Evolutionary conservation across 2,329 filamentous ascomycete species (phyloP).

Genomic region (Neofusicoccum laricinum): DNA sequence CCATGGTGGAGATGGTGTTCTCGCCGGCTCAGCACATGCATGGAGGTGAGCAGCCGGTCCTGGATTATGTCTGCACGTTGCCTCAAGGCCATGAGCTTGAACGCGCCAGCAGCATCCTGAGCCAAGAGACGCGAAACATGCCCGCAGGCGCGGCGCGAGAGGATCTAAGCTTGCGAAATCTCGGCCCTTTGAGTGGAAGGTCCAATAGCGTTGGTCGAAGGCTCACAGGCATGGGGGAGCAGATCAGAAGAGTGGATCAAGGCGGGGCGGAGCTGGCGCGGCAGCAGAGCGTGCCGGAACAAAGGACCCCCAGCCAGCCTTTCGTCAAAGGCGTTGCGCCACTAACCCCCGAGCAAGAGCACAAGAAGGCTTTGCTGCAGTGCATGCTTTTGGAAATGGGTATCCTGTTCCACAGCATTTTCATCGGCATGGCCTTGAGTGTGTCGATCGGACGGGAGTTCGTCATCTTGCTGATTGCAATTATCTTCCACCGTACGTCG

Average conservation of each 20-base stretch:
- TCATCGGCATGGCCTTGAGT: slow-evolving; percentile 70
- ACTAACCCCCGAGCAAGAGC: slow-evolving; percentile 41
- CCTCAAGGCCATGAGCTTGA: not conserved
- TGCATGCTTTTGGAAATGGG: slow-evolving; percentile 73
- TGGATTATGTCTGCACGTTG: slow-evolving; percentile 47
- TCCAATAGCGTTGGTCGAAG: not conserved
- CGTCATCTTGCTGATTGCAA: slow-evolving; percentile 64
- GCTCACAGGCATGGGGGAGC: not conserved
- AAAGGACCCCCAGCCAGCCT: slow-evolving; percentile 2
- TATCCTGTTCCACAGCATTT: slow-evolving; percentile 76
- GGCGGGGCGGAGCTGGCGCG: slow-evolving; percentile 1
- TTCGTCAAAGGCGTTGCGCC: slow-evolving; percentile 36
- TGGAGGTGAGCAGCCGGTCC: slow-evolving; percentile 52
- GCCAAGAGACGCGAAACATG: not conserved
- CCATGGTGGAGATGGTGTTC: slow-evolving; percentile 84
- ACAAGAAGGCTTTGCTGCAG: slow-evolving; percentile 40
- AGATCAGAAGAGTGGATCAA: not conserved
- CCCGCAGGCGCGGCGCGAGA: not conserved
- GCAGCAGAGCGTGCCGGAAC: slow-evolving; percentile 16
- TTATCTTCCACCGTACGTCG: slow-evolving; percentile 61
- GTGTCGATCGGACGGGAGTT: slow-evolving; percentile 65
- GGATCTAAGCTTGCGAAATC: not conserved
- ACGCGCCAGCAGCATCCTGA: not conserved
- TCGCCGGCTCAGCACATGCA: slow-evolving; percentile 51
- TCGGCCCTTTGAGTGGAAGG: slow-evolving; percentile 12